phyloP scores from a whole-genome alignment of 176 grass and related monocot species.

The Urochloa ruziziensis region DNA sequence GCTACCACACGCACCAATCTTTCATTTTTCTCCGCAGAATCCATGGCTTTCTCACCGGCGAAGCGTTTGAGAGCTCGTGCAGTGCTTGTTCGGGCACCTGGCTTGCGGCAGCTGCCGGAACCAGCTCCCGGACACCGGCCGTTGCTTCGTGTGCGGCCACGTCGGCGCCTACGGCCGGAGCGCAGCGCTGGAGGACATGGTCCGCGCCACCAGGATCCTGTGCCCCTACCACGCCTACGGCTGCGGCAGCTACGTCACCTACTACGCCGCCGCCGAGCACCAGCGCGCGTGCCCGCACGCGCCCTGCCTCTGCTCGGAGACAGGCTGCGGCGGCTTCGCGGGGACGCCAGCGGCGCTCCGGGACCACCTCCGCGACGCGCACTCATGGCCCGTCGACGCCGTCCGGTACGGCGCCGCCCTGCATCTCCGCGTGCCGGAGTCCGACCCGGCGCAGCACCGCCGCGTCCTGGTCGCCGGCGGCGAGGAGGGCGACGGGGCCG shows the following conservation, averaged over 20 bases:
- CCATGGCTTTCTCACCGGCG: not conserved
- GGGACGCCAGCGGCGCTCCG: not conserved
- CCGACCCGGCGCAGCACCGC: not conserved
- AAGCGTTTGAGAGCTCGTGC: not conserved
- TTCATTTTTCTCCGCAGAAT: not conserved
- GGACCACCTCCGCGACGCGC: not conserved
- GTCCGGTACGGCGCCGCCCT: not conserved
- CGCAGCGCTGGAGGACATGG: not conserved
- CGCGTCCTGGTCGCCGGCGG: not conserved
- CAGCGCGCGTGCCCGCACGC: not conserved
- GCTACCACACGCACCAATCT: no score
- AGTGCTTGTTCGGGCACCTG: not conserved
- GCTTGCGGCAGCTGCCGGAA: not conserved
- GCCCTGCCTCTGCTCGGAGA: slow-evolving; percentile 7
- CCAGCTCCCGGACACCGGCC: not conserved
- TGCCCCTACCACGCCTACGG: slow-evolving; percentile 4
- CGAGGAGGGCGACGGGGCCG: not conserved
- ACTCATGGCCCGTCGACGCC: not conserved
- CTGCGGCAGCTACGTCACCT: not conserved
- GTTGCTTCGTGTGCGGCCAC: not conserved
- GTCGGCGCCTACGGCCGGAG: not conserved
- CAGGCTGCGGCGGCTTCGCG: not conserved
- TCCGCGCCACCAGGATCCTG: not conserved
- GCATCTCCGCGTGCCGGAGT: not conserved
- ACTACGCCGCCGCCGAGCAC: not conserved